Evolutionary conservation across 2,329 filamentous ascomycete species (phyloP), one percentile per base, ranked within the genome.

Genomic region (Catunica adiposa): DNA sequence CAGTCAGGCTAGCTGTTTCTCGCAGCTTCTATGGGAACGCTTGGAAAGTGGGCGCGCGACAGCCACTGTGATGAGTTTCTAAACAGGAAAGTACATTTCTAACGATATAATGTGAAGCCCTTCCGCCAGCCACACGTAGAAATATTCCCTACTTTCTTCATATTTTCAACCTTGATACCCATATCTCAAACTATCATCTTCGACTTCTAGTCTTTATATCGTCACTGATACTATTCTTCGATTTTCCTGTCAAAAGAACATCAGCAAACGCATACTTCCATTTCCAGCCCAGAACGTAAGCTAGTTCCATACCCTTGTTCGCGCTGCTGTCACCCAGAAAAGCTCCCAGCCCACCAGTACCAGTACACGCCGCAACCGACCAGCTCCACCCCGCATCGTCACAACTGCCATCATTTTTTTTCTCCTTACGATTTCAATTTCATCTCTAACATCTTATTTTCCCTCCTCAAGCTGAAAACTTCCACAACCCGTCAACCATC

Each of bases 381-480:
- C 5, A 17, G 29, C 42, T 48, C 23, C 53, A 50, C 53, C 53
- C 53, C 53, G 53, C 53, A 58, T 58, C 55, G 26, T 55, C 59
- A 54, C 59, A 55, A 29, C 11, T 15, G 38, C 44, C 17, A 20
- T 20, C 22, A 53, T 48, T 42, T 57, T 42, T 47, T 57, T 29
- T 57, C 51, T 40, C 59, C 51, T 58, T 56, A 58, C 53, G 53
- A 60, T 57, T 56, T 55, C 53, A 58, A 53, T 53, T 57, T 61
- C 54, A 53, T 52, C 59, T 34, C 29, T 34, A 34, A 34, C 11
- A 34, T 34, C 29, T 11, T 34, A 34, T 34, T 34, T 34, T 34
- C 29, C 11, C 5, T 34, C 29, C 55, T 57, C 51, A 53, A 17
- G 25, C 22, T 15, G 7, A 40, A 14, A 15, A 52, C 11, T 37